phyloP scores from a whole-genome alignment of 2,329 filamentous ascomycete genomes.

The Colletotrichum filicis region DNA sequence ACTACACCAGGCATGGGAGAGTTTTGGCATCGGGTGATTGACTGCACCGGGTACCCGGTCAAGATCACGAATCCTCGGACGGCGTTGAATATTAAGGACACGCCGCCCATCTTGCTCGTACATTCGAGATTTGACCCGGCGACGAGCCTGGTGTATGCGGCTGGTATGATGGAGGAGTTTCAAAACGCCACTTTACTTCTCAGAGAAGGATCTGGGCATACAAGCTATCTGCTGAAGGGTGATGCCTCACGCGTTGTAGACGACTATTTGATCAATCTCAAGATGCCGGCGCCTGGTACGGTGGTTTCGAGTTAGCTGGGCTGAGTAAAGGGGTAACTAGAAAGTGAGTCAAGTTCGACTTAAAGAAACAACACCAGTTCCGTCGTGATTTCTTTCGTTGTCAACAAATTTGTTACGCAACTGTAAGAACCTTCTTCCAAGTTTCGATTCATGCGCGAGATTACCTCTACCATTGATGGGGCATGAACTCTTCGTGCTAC shows the following conservation, averaged over 20 bases:
- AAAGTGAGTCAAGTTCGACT: neutral
- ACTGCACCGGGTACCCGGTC: conserved; percentile 28
- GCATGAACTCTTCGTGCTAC: no score
- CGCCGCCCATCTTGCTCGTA: conserved; percentile 15
- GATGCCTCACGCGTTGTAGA: conserved; percentile 23
- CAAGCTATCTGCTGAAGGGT: conserved; percentile 14
- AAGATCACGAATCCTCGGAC: conserved; percentile 25
- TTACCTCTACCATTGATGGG: no score
- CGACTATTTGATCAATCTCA: conserved; percentile 18
- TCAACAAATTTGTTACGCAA: no score
- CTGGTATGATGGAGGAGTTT: conserved; percentile 25
- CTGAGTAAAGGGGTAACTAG: no score
- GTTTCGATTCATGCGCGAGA: no score
- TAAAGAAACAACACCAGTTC: rapidly evolving
- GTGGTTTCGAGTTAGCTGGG: conserved; percentile 1
- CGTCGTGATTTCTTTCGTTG: no score
- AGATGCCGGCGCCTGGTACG: conserved; percentile 18
- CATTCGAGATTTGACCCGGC: conserved; percentile 25
- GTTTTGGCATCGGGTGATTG: conserved; percentile 28
- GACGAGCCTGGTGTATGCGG: conserved; percentile 22
- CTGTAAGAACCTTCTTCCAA: no score
- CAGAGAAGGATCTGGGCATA: conserved; percentile 27
- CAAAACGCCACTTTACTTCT: conserved; percentile 11
- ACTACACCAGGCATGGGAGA: conserved; percentile 19
- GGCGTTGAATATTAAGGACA: conserved; percentile 14